Evolutionary conservation across 345 rosid species (phyloP).

Genomic region (Chamaenerion angustifolium): DNA sequence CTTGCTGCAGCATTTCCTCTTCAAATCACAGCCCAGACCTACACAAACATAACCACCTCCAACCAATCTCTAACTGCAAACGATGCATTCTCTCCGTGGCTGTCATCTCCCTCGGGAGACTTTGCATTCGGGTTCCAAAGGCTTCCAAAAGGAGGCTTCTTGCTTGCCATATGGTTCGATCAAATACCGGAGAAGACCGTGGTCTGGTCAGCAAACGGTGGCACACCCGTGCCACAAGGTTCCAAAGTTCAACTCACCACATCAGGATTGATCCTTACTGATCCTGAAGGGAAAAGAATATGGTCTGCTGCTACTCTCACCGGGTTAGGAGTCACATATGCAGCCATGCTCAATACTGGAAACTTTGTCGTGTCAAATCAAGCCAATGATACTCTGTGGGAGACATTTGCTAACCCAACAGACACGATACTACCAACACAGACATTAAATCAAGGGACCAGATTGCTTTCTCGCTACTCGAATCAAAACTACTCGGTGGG

Average conservation of each 20-base stretch:
- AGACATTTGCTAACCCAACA: constrained; percentile 34
- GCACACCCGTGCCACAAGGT: constrained; percentile 13
- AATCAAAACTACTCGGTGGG: constrained; percentile 22
- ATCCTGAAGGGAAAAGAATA: neutral
- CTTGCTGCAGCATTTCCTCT: constrained; percentile 11
- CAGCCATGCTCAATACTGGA: constrained; percentile 14
- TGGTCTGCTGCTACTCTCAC: constrained; percentile 1
- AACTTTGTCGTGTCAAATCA: constrained; percentile 12
- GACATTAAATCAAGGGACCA: constrained; percentile 7
- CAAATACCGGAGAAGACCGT: constrained; percentile 22
- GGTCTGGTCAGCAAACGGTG: constrained; percentile 29
- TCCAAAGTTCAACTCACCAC: constrained; percentile 13
- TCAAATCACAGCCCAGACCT: constrained; percentile 13
- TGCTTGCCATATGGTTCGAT: constrained; percentile 30
- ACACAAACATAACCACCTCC: constrained; percentile 8
- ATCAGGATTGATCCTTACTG: constrained; percentile 12
- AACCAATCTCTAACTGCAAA: constrained; percentile 19
- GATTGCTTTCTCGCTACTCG: constrained; percentile 15
- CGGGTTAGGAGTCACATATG: neutral
- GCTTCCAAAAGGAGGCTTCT: constrained; percentile 9
- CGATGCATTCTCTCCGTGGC: constrained; percentile 13
- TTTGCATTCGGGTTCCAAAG: constrained; percentile 28
- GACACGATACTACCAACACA: constrained; percentile 45
- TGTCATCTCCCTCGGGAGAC: constrained; percentile 24
- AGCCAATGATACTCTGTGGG: constrained; percentile 21